Percentiles rank a stretch among this genome's conserved stretches.
Conservation (phyloP, 768 basidiomycete species). For the Mycena galericulata region DNA sequence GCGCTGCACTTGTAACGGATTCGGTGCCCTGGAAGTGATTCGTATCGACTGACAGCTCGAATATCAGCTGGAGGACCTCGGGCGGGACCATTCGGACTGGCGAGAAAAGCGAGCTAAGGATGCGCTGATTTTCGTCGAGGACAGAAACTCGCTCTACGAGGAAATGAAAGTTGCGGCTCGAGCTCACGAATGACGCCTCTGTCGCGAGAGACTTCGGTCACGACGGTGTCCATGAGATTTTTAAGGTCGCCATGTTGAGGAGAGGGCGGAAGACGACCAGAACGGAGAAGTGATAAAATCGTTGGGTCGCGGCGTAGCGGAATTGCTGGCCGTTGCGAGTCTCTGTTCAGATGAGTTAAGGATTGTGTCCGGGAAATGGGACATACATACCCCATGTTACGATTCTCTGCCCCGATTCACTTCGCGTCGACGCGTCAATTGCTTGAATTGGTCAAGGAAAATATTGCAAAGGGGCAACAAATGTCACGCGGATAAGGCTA, state of each 20-base stretch:
- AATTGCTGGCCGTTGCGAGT: too few relatives aligned
- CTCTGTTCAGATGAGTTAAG: too few relatives aligned
- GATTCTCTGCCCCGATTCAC: too few relatives aligned
- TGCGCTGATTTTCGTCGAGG: constrained; percentile 6
- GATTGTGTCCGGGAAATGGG: too few relatives aligned
- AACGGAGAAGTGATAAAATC: constrained; percentile 2
- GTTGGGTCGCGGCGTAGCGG: not conserved
- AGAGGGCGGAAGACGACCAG: constrained; percentile 3
- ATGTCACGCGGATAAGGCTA: too few relatives aligned
- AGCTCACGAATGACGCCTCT: not conserved
- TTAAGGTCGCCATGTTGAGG: not conserved
- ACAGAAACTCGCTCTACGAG: not conserved
- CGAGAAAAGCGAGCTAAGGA: not conserved
- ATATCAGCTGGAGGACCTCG: not conserved
- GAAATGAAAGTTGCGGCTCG: not conserved
- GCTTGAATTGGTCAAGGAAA: too few relatives aligned
- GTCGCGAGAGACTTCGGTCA: not conserved
- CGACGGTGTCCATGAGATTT: not conserved
- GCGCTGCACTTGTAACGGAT: not conserved
- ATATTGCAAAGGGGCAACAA: too few relatives aligned
- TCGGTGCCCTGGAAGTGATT: constrained; percentile 1
- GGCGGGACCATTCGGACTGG: constrained; percentile 9
- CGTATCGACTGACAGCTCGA: not conserved
- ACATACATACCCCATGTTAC: too few relatives aligned
- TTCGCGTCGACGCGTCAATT: too few relatives aligned